Conservation (phyloP, 495 filamentous ascomycete species). For the Halenospora varia region DNA sequence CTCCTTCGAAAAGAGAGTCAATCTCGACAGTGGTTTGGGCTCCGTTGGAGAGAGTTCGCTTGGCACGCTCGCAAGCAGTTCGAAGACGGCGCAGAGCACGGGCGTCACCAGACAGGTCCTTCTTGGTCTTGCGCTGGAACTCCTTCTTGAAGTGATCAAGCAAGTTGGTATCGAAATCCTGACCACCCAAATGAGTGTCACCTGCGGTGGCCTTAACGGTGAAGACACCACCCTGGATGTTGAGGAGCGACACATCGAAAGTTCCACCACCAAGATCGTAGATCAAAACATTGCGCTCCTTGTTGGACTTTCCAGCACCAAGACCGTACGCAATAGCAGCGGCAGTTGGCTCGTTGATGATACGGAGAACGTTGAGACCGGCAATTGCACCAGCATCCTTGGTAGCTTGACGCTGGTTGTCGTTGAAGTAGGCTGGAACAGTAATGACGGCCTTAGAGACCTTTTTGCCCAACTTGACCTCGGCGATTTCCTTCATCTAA, state of each 20-base stretch:
- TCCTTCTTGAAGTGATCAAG: conserved; percentile 94
- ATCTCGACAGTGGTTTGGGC: conserved; percentile 98
- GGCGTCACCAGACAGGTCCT: conserved; percentile 78
- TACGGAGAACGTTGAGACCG: conserved; percentile 96
- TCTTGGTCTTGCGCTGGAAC: conserved; percentile 88
- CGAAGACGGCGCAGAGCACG: conserved; percentile 97
- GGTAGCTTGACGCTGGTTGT: conserved; percentile 98
- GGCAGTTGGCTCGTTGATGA: conserved; percentile 99
- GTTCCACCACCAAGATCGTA: conserved; percentile 99
- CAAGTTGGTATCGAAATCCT: conserved; percentile 98
- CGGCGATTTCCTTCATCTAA: conserved; percentile 96
- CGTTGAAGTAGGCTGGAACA: conserved; percentile 99
- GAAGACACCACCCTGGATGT: conserved; percentile 99
- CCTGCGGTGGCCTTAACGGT: conserved; percentile 98
- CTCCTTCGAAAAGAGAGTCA: conserved; percentile 95
- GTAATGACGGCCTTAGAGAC: conserved; percentile 98
- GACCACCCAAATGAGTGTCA: conserved; percentile 98
- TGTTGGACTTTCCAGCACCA: conserved; percentile 84
- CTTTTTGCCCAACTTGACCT: conserved; percentile 92
- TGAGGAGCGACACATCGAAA: conserved; percentile 98
- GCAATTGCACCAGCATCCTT: conserved; percentile 98
- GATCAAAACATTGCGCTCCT: conserved; percentile 98
- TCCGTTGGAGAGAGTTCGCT: conserved; percentile 95
- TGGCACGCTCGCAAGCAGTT: conserved; percentile 98
- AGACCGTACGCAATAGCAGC: conserved; percentile 97